Conservation (phyloP, 768 basidiomycete genomes). For the Tricholoma bakamatsutake region DNA sequence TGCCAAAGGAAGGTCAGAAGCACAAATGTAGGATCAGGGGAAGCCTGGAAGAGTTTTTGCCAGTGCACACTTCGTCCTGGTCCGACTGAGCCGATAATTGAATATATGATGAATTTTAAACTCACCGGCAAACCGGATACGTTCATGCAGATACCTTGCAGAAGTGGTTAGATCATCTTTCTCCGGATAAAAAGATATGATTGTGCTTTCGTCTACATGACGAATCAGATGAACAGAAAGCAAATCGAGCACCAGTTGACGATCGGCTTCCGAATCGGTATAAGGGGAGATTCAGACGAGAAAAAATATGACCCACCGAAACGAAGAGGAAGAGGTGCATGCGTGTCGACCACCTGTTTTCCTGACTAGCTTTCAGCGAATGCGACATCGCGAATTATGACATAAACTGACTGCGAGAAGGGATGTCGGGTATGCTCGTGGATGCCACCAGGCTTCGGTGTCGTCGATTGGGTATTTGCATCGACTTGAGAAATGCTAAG, state of each 20-base stretch:
- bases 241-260: conserved; percentile 40
- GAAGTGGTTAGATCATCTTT: conserved; percentile 33
- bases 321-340: conserved; percentile 30
- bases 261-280: conserved; percentile 13
- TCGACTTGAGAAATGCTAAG: conserved; percentile 45
- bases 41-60: conserved; percentile 19
- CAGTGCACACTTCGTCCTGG: conserved; percentile 22
- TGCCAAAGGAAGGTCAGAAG: conserved; percentile 22
- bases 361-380: conserved; percentile 11
- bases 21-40: conserved; percentile 19
- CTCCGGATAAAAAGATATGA: conserved; percentile 46
- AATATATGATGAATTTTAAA: not conserved
- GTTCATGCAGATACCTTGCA: conserved; percentile 37
- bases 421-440: not conserved
- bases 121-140: conserved; percentile 42
- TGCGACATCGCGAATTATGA: not conserved
- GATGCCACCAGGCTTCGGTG: not conserved
- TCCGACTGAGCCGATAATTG: not conserved
- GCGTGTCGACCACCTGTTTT: conserved; percentile 32
- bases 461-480: conserved; percentile 14
- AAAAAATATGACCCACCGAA: conserved; percentile 21
- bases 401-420: not conserved
- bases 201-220: conserved; percentile 37
- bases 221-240: conserved; percentile 46
- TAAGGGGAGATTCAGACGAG: not conserved